Base-by-base conservation (phyloP, 352 stramenopile genomes). In the Globisporangium nagaii region DNA sequence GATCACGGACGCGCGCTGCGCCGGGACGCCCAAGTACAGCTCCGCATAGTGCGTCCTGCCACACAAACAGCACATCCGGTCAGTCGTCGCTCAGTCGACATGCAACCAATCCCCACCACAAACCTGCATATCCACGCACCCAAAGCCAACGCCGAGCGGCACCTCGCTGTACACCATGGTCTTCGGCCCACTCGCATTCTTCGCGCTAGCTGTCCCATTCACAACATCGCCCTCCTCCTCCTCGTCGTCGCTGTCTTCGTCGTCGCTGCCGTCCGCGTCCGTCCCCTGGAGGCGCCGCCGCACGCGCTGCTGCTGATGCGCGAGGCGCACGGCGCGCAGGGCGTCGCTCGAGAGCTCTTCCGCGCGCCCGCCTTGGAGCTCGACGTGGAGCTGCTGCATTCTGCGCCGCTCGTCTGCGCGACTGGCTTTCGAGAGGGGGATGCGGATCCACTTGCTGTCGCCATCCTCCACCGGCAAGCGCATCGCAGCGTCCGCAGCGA, bases 1-100 rank as follows among this genome's bases (percentile, higher is more conserved):
- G 28, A 94, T 94, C 50, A 94, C 75, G 2, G 84, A 94, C n/a
- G 79, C 84, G 32, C 79, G 77, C 63, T 94, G 84, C 8, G 80
- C 67, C 5, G 84, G 84, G 8, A 91, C 73, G 2, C 84, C 84
- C 45, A 92, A 58, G 59, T 92, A 90, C 40, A 94, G 69, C 58
- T 92, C 82, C 12, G 84, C 82, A 41, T 90, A 94, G 41, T 94
- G 84, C 27, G 84, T 94, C 11, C 84, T 88, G 40, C 27, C 19
- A 22, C 11, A 56, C 32, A 40, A 11, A 53, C 20, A 53, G 22
- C 13, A 27, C 3, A 27, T 17, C 28, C 25, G 68, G 19, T 56
- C 17, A 44, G 53, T 35, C 43, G 11, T 25, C 43, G 9, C 9
- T 28, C 25, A 57, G 60, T 32, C 28, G 17, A 11, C 57, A 31